Conservation (phyloP, 345 rosid species). For the Psidium friedrichsthalianum region DNA sequence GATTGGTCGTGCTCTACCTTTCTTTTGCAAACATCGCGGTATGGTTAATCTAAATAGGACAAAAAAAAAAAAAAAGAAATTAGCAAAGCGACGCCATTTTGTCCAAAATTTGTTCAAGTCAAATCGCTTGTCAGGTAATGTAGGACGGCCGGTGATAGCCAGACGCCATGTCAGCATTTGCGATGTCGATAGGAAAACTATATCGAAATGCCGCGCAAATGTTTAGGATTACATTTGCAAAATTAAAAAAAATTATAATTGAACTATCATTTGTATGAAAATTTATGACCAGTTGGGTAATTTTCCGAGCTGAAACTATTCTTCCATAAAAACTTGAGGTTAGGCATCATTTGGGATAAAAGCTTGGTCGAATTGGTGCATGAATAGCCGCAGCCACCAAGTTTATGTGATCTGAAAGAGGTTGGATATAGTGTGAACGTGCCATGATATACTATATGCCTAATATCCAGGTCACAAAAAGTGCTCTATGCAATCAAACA, state of each 20-base stretch:
- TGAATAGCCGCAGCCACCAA: not conserved
- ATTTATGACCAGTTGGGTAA: not conserved
- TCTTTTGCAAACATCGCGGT: not conserved
- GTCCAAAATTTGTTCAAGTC: not conserved
- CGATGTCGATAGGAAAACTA: not conserved
- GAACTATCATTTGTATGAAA: not conserved
- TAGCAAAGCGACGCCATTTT: not conserved
- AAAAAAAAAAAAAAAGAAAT: too few relatives aligned
- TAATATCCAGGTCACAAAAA: too few relatives aligned
- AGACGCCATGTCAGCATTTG: not conserved
- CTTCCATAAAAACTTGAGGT: not conserved
- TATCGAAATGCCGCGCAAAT: not conserved
- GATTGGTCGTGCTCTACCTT: not conserved
- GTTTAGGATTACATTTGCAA: not conserved
- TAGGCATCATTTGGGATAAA: not conserved
- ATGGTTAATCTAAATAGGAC: not conserved
- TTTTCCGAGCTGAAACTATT: not conserved
- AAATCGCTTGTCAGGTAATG: accelerated
- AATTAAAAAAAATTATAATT: not conserved
- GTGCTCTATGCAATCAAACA: too few relatives aligned
- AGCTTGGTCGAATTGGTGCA: accelerated
- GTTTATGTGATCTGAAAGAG: too few relatives aligned
- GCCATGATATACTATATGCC: too few relatives aligned
- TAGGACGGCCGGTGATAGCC: accelerated
- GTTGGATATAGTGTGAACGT: too few relatives aligned